Conservation (phyloP, 495 filamentous ascomycete genomes). For the Xanthoparmelia taractica region DNA sequence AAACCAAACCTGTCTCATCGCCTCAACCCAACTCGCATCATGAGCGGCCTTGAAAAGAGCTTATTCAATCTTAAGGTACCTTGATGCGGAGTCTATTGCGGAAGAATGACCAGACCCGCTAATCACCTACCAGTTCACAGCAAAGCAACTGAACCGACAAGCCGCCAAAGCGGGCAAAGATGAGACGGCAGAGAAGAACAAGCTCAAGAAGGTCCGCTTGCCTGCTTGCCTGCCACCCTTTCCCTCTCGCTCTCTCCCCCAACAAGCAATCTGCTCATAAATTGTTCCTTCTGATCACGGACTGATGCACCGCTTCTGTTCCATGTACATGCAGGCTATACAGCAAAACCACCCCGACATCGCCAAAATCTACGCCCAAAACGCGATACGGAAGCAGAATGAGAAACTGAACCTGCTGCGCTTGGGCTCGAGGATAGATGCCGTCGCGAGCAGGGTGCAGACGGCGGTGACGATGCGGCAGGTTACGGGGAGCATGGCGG, state of each 20-base stretch:
- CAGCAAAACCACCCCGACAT: conserved; percentile 64
- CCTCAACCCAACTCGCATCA: not conserved
- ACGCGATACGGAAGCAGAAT: conserved; percentile 72
- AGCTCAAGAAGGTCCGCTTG: conserved; percentile 62
- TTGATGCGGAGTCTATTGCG: not conserved
- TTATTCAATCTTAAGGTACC: conserved; percentile 16
- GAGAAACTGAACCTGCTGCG: conserved; percentile 56
- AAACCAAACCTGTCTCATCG: not conserved
- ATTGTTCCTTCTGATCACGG: too few relatives aligned
- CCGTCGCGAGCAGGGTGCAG: conserved; percentile 53
- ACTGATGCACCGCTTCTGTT: not conserved
- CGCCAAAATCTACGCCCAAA: conserved; percentile 75
- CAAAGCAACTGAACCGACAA: conserved; percentile 75
- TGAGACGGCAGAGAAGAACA: conserved; percentile 70
- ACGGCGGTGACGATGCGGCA: conserved; percentile 60
- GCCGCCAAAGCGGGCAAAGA: conserved; percentile 75
- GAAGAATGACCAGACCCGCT: not conserved
- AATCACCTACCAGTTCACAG: conserved; percentile 54
- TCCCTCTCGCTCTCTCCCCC: not conserved
- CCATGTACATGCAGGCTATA: conserved; percentile 42
- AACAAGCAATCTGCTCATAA: too few relatives aligned
- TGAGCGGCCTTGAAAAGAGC: conserved; percentile 4
- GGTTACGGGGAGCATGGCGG: conserved; percentile 56
- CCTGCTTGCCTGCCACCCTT: too few relatives aligned
- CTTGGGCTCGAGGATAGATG: conserved; percentile 53